Conservation (phyloP, 805 yeast genomes). For the Priceomyces haplophilus region DNA sequence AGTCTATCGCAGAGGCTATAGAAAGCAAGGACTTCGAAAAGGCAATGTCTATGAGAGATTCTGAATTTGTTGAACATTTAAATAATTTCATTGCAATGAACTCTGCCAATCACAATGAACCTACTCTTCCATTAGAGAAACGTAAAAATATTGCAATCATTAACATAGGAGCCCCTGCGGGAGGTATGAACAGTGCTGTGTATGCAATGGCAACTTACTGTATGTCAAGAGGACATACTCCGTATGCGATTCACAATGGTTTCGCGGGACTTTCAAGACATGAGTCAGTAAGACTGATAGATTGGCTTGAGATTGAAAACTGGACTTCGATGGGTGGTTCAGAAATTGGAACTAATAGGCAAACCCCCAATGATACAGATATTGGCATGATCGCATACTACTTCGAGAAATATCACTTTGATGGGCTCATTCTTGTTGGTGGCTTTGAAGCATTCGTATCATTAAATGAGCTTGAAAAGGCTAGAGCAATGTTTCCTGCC, state of each 20-base stretch:
- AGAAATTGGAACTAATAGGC: slow-evolving; percentile 93
- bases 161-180: slow-evolving; percentile 96
- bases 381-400: slow-evolving; percentile 89
- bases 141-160: slow-evolving; percentile 77
- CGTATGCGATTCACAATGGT: slow-evolving; percentile 91
- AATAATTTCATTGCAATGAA: slow-evolving; percentile 70
- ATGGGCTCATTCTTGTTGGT: slow-evolving; percentile 89
- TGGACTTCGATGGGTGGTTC: slow-evolving; percentile 94
- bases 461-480: slow-evolving; percentile 73
- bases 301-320: slow-evolving; percentile 83
- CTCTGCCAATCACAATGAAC: slow-evolving; percentile 61
- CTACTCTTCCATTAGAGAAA: slow-evolving; percentile 55
- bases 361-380: slow-evolving; percentile 73
- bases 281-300: slow-evolving; percentile 70
- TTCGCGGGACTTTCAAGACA: slow-evolving; percentile 89
- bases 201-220: slow-evolving; percentile 89
- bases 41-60: slow-evolving; percentile 84
- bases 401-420: slow-evolving; percentile 82
- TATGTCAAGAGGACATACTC: slow-evolving; percentile 83
- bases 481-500: slow-evolving; percentile 78
- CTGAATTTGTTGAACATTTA: slow-evolving; percentile 81
- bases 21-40: slow-evolving; percentile 71
- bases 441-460: slow-evolving; percentile 96
- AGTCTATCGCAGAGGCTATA: slow-evolving; percentile 89
- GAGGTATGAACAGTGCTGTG: slow-evolving; percentile 90